A percentile compares a stretch with the other conserved stretches of the same genome.
phyloP scores from a whole-genome alignment of 192 early-diverging fungal species.

The Mortierella hygrophila region DNA sequence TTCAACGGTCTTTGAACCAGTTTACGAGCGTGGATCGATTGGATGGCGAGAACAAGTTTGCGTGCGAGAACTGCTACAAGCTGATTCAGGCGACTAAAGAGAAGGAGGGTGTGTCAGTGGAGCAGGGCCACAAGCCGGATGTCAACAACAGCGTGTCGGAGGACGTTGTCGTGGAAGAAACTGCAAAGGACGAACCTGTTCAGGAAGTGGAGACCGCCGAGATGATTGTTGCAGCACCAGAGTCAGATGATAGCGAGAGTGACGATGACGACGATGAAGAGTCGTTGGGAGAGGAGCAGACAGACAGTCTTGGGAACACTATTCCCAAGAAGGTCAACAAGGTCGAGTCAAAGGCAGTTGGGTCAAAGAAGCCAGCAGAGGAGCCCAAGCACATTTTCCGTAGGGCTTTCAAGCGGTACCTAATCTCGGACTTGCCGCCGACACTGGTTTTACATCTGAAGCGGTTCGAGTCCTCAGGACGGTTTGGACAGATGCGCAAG shows the following conservation, averaged over 20 bases:
- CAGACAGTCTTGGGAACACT: constrained; percentile 39
- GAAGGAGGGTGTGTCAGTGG: not conserved
- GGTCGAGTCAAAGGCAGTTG: not conserved
- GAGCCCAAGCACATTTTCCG: constrained; percentile 47
- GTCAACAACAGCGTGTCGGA: not conserved
- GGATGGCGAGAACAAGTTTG: constrained; percentile 73
- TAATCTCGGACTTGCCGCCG: constrained; percentile 54
- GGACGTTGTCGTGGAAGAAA: not conserved
- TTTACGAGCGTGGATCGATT: constrained; percentile 74
- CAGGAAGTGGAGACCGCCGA: not conserved
- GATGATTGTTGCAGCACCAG: not conserved
- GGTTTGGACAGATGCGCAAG: constrained; percentile 58
- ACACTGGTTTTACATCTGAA: constrained; percentile 62
- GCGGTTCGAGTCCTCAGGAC: constrained; percentile 58
- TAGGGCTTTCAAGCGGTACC: constrained; percentile 56
- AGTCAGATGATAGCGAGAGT: not conserved
- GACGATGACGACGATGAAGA: constrained; percentile 2
- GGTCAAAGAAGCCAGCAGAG: constrained; percentile 7
- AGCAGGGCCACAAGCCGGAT: not conserved
- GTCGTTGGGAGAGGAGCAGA: not conserved
- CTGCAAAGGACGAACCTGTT: not conserved
- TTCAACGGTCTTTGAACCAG: constrained; percentile 60
- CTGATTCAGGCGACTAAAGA: constrained; percentile 14
- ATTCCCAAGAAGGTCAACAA: constrained; percentile 16
- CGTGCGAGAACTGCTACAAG: constrained; percentile 76